These are phyloP conservation scores for Papiliotrema terrestris DNA, from an alignment of 1,284 basidiomycete genomes.

Conservation along the genomic window DNA sequence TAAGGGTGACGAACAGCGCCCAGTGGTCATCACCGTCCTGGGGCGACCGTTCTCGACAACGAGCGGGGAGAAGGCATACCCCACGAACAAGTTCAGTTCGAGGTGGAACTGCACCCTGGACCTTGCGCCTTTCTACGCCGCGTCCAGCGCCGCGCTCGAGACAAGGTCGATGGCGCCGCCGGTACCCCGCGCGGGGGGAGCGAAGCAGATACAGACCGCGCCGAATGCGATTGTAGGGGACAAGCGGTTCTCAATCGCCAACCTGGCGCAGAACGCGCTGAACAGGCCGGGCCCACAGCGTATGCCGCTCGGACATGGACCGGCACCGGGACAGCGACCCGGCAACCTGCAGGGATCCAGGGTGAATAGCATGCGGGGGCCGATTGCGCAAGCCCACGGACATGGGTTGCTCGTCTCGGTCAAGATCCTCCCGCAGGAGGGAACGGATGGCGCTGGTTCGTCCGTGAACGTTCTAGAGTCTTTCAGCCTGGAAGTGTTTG, in stretches of 20 bases:
- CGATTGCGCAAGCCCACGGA: not conserved
- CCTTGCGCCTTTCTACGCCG: conserved; percentile 54
- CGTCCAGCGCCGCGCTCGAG: conserved; percentile 2
- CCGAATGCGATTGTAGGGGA: conserved; percentile 46
- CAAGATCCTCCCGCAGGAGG: conserved; percentile 55
- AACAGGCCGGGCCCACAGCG: not conserved
- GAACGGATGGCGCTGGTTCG: conserved; percentile 6
- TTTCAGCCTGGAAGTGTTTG: conserved; percentile 81
- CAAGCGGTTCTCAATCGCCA: conserved; percentile 45
- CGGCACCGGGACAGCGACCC: conserved; percentile 7
- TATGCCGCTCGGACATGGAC: not conserved
- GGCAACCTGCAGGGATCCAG: conserved; percentile 2
- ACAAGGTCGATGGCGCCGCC: conserved; percentile 1
- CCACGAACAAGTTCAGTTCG: conserved; percentile 69
- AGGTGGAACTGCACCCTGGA: conserved; percentile 85
- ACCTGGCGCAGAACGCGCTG: conserved; percentile 17
- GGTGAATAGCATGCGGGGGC: not conserved
- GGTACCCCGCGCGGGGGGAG: conserved; percentile 1
- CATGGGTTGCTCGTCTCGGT: conserved; percentile 64
- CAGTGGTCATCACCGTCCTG: conserved; percentile 71
- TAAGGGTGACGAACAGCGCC: conserved; percentile 59
- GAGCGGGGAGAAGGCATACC: conserved; percentile 48
- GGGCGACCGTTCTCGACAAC: conserved; percentile 56
- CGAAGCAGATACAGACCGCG: conserved; percentile 1
- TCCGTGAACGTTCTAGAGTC: conserved; percentile 63